A percentile compares a stretch with the other conserved stretches of the same genome.
Evolutionary conservation across 148 eudicot species (phyloP).

Genomic region (Fagopyrum esculentum): DNA sequence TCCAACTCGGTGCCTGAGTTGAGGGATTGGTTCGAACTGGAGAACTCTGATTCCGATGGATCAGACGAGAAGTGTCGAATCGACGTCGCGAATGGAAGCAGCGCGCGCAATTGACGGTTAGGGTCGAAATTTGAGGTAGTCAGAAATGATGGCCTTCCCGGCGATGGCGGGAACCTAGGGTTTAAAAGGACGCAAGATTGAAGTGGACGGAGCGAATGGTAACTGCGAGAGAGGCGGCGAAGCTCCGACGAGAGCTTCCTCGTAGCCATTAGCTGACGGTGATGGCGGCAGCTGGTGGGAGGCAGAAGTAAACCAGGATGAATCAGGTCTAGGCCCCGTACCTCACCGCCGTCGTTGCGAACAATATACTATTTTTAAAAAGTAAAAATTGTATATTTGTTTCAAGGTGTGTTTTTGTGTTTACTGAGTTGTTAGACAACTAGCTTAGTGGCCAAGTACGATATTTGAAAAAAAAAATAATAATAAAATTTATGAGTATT

Average conservation of each 20-base stretch:
- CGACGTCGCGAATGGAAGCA: slow-evolving; percentile 4
- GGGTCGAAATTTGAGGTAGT: neutral
- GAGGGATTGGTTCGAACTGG: slow-evolving; percentile 13
- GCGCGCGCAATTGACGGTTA: neutral
- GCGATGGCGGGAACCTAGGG: slow-evolving; percentile 5
- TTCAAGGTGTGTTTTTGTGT: too few relatives aligned
- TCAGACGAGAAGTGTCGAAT: slow-evolving; percentile 33
- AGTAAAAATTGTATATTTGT: too few relatives aligned
- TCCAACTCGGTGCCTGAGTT: slow-evolving; percentile 34
- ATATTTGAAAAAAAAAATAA: too few relatives aligned
- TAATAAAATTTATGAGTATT: too few relatives aligned
- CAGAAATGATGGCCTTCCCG: neutral
- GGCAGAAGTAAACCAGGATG: neutral
- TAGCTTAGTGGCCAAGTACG: too few relatives aligned
- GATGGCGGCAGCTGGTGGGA: neutral
- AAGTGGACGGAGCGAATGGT: slow-evolving; percentile 8
- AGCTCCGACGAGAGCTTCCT: slow-evolving; percentile 21
- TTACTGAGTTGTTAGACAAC: too few relatives aligned
- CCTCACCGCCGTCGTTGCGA: neutral
- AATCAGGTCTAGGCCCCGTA: neutral
- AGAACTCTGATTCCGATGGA: slow-evolving; percentile 14
- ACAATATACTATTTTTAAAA: too few relatives aligned
- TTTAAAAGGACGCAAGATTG: slow-evolving; percentile 1
- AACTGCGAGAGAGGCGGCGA: slow-evolving; percentile 23
- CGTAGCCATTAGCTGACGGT: slow-evolving; percentile 21